Conservation (phyloP, 805 yeast genomes). For the Yarrowia yakushimensis region DNA sequence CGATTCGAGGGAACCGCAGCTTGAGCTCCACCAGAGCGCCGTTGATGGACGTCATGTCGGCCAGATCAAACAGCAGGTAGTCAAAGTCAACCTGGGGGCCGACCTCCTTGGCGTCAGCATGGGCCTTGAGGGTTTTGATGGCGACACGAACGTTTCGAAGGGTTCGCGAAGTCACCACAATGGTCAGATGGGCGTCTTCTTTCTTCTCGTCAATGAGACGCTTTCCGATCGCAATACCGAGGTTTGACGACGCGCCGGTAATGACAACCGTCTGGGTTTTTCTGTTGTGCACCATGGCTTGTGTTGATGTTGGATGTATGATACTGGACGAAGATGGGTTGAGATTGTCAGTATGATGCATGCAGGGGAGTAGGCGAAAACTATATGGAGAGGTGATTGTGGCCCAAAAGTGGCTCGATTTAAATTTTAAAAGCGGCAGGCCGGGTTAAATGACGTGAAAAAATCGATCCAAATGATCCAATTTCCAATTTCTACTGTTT, state of each 20-base stretch:
- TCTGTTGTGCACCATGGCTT: conserved; percentile 7
- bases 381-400: background rate
- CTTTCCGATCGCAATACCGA: conserved; percentile 83
- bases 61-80: conserved; percentile 83
- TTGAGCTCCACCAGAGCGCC: conserved; percentile 68
- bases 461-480: too few species aligned
- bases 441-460: background rate
- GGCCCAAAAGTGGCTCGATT: background rate
- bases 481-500: too few species aligned
- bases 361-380: background rate
- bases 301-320: too few species aligned
- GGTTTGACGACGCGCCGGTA: conserved; percentile 37
- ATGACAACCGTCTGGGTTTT: conserved; percentile 18
- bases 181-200: conserved; percentile 55
- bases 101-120: conserved; percentile 40
- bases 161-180: conserved; percentile 86
- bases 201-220: conserved; percentile 65
- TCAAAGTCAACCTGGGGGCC: conserved; percentile 72
- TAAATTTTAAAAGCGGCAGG: background rate
- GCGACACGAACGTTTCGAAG: conserved; percentile 78
- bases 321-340: background rate
- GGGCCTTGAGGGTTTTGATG: conserved; percentile 49
- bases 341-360: background rate
- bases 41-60: conserved; percentile 80
- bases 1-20: conserved; percentile 61